phyloP scores from a whole-genome alignment of 2,329 filamentous ascomycete genomes.

The Fusarium nurragi region DNA sequence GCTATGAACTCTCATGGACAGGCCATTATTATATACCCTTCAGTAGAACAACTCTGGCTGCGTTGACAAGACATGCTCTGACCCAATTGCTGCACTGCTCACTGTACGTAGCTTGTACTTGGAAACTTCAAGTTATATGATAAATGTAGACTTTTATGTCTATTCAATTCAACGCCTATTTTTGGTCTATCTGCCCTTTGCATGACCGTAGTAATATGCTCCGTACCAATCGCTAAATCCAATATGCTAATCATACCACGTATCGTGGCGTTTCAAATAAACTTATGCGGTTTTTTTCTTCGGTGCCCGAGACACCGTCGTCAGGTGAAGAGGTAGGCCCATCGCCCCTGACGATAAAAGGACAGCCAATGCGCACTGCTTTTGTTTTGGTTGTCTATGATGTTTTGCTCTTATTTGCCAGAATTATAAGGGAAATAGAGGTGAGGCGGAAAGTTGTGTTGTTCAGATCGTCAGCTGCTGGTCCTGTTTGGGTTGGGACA shows the following conservation, averaged over 20 bases:
- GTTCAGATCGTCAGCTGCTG: constrained; percentile 22
- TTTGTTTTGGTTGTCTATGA: constrained; percentile 37
- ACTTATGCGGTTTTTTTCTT: constrained; percentile 28
- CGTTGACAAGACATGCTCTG: not conserved
- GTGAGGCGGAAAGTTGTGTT: constrained; percentile 14
- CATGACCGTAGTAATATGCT: constrained; percentile 32
- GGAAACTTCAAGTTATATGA: not conserved
- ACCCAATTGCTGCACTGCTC: not conserved
- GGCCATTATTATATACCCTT: too few species aligned
- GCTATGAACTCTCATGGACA: too few species aligned
- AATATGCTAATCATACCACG: constrained; percentile 31
- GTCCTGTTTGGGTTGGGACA: constrained; percentile 21
- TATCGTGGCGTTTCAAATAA: constrained; percentile 24
- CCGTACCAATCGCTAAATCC: constrained; percentile 38
- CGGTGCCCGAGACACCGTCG: constrained; percentile 31
- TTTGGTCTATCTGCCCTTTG: constrained; percentile 30
- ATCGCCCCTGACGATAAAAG: constrained; percentile 20
- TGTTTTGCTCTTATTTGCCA: constrained; percentile 14
- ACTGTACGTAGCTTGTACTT: too few species aligned
- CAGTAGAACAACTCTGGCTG: not conserved
- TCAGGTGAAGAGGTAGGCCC: not conserved
- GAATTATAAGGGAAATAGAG: constrained; percentile 1
- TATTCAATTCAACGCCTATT: constrained; percentile 27
- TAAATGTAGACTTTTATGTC: constrained; percentile 23
- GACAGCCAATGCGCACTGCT: constrained; percentile 40